Evolutionary conservation across 768 basidiomycete genomes (phyloP).

Genomic region (Hygrophorus pudorinus): DNA sequence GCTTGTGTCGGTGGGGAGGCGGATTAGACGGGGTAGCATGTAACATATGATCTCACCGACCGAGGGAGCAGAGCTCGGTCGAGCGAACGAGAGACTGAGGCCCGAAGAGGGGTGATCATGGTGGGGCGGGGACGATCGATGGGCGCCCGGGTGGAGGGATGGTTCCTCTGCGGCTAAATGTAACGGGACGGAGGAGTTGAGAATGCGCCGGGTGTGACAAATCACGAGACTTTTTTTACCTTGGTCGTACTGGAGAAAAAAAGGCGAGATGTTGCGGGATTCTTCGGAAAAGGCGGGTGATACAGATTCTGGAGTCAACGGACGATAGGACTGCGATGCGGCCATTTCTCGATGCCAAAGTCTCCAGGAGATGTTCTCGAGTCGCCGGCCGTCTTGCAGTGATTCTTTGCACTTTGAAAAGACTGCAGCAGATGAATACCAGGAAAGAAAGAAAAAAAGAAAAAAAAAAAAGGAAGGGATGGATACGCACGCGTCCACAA

Average conservation of each 20-base stretch:
- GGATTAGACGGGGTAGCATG: constrained; percentile 36
- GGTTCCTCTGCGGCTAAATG: not conserved
- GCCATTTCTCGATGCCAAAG: constrained; percentile 66
- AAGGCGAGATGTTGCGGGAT: too few species aligned
- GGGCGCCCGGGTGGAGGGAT: not conserved
- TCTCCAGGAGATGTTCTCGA: constrained; percentile 86
- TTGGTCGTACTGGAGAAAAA: too few species aligned
- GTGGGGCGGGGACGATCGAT: not conserved
- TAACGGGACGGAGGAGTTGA: not conserved
- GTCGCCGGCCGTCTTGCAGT: constrained; percentile 66
- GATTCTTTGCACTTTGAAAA: constrained; percentile 79
- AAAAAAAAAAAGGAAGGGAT: constrained; percentile 1
- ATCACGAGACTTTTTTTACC: too few species aligned
- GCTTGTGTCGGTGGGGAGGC: constrained; percentile 10
- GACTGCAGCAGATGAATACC: constrained; percentile 34
- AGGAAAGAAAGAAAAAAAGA: constrained; percentile 6
- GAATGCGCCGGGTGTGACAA: too few species aligned
- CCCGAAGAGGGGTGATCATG: not conserved
- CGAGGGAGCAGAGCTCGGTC: constrained; percentile 5
- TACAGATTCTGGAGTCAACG: too few species aligned
- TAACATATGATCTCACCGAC: constrained; percentile 39
- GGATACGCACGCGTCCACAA: constrained; percentile 56
- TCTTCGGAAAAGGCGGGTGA: too few species aligned
- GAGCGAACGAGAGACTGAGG: not conserved
- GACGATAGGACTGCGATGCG: constrained; percentile 21